phyloP scores from a whole-genome alignment of 805 yeast genomes.

The Myxozyma vanderwaltii region DNA sequence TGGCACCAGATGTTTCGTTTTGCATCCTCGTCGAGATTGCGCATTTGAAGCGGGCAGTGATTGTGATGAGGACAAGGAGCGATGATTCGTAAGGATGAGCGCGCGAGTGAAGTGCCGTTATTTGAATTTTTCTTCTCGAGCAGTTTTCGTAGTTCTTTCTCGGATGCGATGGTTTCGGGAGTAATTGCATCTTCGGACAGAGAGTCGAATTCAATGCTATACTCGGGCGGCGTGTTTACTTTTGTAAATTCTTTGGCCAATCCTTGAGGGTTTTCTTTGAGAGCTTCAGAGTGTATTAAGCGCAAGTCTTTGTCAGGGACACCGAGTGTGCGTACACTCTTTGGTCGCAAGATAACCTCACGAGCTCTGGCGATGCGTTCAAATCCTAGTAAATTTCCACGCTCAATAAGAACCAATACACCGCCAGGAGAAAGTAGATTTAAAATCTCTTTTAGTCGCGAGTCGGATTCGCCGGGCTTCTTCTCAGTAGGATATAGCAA shows the following conservation, averaged over 20 bases:
- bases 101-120: slow-evolving; percentile 18
- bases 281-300: not conserved
- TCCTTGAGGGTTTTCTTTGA: not conserved
- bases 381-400: slow-evolving; percentile 89
- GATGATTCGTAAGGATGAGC: slow-evolving; percentile 59
- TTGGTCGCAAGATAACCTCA: slow-evolving; percentile 83
- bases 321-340: not conserved
- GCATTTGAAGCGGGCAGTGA: slow-evolving; percentile 80
- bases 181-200: slow-evolving; percentile 4
- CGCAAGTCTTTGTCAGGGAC: slow-evolving; percentile 5
- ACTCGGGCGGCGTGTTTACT: not conserved
- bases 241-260: slow-evolving; percentile 6
- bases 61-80: slow-evolving; percentile 94
- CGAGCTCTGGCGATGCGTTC: slow-evolving; percentile 89
- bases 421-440: slow-evolving; percentile 75
- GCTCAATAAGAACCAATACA: slow-evolving; percentile 72
- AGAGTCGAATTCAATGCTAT: slow-evolving; percentile 2
- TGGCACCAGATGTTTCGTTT: slow-evolving; percentile 68
- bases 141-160: not conserved
- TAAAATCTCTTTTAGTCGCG: slow-evolving; percentile 59
- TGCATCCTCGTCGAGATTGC: slow-evolving; percentile 64
- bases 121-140: not conserved
- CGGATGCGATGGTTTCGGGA: slow-evolving; percentile 18
- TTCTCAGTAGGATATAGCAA: slow-evolving; percentile 59
- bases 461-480: slow-evolving; percentile 76